phyloP scores from a whole-genome alignment of 495 filamentous ascomycete species.

The Penicillium ochrochloron region DNA sequence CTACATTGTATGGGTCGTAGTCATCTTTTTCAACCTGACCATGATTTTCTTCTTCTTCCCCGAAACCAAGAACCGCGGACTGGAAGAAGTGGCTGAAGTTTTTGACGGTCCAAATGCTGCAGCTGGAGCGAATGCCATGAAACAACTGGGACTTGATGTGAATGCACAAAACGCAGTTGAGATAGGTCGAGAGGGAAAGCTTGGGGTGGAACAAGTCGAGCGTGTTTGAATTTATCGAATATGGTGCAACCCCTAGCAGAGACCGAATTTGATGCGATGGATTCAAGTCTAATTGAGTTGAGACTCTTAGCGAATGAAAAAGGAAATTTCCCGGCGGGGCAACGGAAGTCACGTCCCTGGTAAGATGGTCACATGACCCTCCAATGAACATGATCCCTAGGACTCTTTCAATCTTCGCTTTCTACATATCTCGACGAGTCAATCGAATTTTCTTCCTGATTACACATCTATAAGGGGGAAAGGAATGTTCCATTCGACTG shows the following conservation, averaged over 20 bases:
- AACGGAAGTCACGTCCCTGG: too few relatives aligned
- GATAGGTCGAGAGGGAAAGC: constrained; percentile 12
- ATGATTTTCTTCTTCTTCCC: constrained; percentile 70
- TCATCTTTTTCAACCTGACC: constrained; percentile 59
- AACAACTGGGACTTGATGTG: constrained; percentile 17
- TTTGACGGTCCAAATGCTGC: constrained; percentile 63
- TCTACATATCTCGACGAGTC: too few relatives aligned
- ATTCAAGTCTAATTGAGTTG: too few relatives aligned
- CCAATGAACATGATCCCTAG: too few relatives aligned
- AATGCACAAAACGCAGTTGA: constrained; percentile 20
- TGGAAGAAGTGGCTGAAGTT: constrained; percentile 68
- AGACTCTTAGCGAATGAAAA: neutral
- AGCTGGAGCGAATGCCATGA: constrained; percentile 29
- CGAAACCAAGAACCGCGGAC: constrained; percentile 65
- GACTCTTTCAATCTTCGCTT: too few relatives aligned
- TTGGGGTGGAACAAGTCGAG: constrained; percentile 15
- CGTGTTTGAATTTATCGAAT: constrained; percentile 14
- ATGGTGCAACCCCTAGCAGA: neutral
- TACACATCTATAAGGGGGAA: too few relatives aligned
- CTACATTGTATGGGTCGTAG: constrained; percentile 65
- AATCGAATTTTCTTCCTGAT: too few relatives aligned
- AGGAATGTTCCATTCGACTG: too few relatives aligned
- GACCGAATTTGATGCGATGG: neutral
- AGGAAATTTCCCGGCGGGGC: neutral
- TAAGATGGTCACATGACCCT: too few relatives aligned